Evolutionary conservation across 2,329 filamentous ascomycete genomes (phyloP).

Genomic region (Pseudogymnoascus sp.): DNA sequence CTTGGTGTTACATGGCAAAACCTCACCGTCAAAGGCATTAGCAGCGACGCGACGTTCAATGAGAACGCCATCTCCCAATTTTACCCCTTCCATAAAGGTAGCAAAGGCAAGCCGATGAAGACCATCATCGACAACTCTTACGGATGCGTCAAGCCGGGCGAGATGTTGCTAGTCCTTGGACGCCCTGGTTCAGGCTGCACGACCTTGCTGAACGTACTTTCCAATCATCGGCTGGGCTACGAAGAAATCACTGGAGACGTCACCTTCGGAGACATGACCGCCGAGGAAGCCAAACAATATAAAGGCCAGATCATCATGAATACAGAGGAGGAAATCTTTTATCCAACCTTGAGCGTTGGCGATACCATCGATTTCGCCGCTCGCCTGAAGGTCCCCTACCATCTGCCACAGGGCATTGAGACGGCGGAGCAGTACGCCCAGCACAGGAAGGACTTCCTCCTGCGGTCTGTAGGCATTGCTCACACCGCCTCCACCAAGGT

Average conservation of each 20-base stretch:
- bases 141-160: slow-evolving; percentile 62
- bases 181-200: slow-evolving; percentile 63
- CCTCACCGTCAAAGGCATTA: slow-evolving; percentile 59
- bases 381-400: slow-evolving; percentile 49
- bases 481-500: slow-evolving; percentile 49
- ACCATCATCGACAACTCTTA: slow-evolving; percentile 57
- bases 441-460: slow-evolving; percentile 42
- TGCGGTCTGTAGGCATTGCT: slow-evolving; percentile 33
- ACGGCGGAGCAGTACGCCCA: slow-evolving; percentile 38
- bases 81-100: slow-evolving; percentile 43
- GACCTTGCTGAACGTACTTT: slow-evolving; percentile 59
- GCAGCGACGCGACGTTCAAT: slow-evolving; percentile 54
- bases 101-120: slow-evolving; percentile 49
- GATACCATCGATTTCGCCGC: slow-evolving; percentile 47
- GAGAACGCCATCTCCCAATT: slow-evolving; percentile 55
- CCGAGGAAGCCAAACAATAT: slow-evolving; percentile 37
- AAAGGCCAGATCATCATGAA: slow-evolving; percentile 50
- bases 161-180: slow-evolving; percentile 63
- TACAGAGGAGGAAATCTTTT: slow-evolving; percentile 43
- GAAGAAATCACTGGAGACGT: slow-evolving; percentile 50
- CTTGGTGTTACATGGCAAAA: slow-evolving; percentile 74
- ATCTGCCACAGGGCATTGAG: slow-evolving; percentile 34
- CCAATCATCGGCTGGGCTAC: slow-evolving; percentile 42
- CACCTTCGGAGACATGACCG: slow-evolving; percentile 40
- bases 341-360: slow-evolving; percentile 41